These are phyloP conservation scores for Saccharum spontaneum DNA, from an alignment of 176 grass and related monocot genomes.

Conservation along the genomic window DNA sequence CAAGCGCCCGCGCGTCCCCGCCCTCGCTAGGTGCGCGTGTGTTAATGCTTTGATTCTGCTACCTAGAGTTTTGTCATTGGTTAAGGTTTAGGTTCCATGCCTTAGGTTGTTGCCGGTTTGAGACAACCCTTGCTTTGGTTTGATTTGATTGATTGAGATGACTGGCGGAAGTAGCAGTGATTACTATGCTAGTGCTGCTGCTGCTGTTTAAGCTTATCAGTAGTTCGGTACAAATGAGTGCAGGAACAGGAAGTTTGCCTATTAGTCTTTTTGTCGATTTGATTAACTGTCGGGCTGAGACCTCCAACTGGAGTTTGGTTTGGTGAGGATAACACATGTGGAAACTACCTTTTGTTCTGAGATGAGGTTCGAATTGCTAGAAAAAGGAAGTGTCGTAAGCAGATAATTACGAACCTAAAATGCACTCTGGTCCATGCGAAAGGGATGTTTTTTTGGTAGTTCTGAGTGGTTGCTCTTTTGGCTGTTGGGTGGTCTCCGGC, in stretches of 20 bases:
- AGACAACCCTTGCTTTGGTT: not conserved
- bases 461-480: not conserved
- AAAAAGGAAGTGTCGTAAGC: not conserved
- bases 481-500: not conserved
- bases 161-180: not conserved
- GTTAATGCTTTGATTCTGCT: not conserved
- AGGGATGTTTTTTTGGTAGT: not conserved
- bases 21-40: slow-evolving; percentile 48
- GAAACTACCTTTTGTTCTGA: not conserved
- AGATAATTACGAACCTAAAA: slow-evolving; percentile 14
- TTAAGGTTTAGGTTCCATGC: slow-evolving; percentile 2
- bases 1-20: slow-evolving; percentile 57
- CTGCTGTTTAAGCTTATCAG: not conserved
- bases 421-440: slow-evolving; percentile 11
- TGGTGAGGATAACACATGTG: not conserved
- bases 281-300: not conserved
- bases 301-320: not conserved
- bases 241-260: not conserved
- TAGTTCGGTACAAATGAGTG: not conserved
- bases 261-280: not conserved
- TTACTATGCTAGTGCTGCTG: slow-evolving; percentile 4
- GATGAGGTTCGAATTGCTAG: not conserved
- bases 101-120: slow-evolving; percentile 11
- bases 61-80: not conserved
- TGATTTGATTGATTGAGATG: not conserved